Base-by-base conservation (phyloP, 805 yeast genomes). In the Cyberlindnera galapagoensis region DNA sequence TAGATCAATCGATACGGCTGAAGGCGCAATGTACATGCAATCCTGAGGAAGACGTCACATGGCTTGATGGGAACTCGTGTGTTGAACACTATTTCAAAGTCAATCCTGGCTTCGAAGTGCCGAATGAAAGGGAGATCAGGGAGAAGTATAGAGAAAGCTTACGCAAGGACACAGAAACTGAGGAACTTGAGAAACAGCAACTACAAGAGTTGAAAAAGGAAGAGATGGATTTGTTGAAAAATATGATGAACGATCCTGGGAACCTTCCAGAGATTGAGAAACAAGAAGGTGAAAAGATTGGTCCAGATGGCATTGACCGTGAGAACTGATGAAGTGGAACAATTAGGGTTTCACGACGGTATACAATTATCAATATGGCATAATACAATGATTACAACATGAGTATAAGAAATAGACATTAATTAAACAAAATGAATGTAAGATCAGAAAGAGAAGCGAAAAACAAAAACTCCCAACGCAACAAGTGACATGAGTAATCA, bases 11-110 rank as follows among this genome's bases (percentile, higher is more conserved):
- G 13, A 65, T 74, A 14, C 76, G 90, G 57, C 35, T 59, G 30
- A 63, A 65, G 26, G 67, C 73, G 46, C 71, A 69, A 36, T 90
- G 97, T 68, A 71, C 73, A 29, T 88, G 96, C 62, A 63, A 79
- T 45, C 81, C 83, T 31, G 56, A 65, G 14, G 74, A 80, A 12
- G 92, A 82, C 59, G 71, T 79, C 55, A 75, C 87, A 10, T 82
- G 81, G 75, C 69, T 62, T 40, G 71, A 26, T 3, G 28, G 28
- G 6, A 72, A 84, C 18, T n/a, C n/a, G n/a, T 82, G 94, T 63
- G 69, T 82, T 28, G 62, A 68, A 36, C 69, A 71, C 54, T 82
- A 64, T 62, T 75, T 65, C 56, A 67, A 68, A 15, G 36, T 34
- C 1, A 45, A 47, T n/a, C n/a, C n/a, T 17, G 37, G 39, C 3